phyloP scores from a whole-genome alignment of 371 early-diverging fungal genomes.

The Coemansia sp. region DNA sequence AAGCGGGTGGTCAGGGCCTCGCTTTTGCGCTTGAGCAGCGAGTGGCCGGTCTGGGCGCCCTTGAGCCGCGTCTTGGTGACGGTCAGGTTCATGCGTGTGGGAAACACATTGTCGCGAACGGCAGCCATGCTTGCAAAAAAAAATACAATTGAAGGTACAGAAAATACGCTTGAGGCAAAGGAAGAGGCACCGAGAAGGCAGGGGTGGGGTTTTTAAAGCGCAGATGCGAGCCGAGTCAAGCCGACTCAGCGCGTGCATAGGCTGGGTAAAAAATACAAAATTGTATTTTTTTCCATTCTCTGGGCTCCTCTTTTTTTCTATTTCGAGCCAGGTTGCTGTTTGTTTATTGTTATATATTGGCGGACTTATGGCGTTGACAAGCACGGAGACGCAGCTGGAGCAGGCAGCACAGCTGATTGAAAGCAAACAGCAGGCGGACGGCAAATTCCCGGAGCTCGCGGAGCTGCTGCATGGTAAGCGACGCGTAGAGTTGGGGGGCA shows the following conservation, averaged over 20 bases:
- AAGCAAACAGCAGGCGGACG: conserved; percentile 32
- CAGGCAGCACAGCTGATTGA: conserved; percentile 33
- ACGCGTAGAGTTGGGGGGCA: no score
- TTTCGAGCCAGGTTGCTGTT: neutral
- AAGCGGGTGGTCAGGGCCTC: conserved; percentile 98
- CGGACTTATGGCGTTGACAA: conserved; percentile 6
- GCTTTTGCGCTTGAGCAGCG: conserved; percentile 94
- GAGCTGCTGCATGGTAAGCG: conserved; percentile 49
- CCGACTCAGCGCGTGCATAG: no score
- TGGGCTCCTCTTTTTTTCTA: conserved; percentile 1
- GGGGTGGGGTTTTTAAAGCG: no score
- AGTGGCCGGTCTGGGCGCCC: conserved; percentile 98
- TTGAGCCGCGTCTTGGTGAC: conserved; percentile 94
- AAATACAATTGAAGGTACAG: no score
- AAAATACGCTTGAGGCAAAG: no score
- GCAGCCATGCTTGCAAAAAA: conserved; percentile 24
- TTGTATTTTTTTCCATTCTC: no score
- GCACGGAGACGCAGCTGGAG: conserved; percentile 9
- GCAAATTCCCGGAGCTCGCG: conserved; percentile 40
- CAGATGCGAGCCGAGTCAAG: no score
- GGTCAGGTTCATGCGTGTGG: conserved; percentile 72
- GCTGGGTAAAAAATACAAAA: no score
- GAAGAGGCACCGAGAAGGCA: no score
- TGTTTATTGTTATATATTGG: no score
- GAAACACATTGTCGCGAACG: conserved; percentile 51